Conservation (phyloP, 1,284 basidiomycete species). For the Grifola frondosa region DNA sequence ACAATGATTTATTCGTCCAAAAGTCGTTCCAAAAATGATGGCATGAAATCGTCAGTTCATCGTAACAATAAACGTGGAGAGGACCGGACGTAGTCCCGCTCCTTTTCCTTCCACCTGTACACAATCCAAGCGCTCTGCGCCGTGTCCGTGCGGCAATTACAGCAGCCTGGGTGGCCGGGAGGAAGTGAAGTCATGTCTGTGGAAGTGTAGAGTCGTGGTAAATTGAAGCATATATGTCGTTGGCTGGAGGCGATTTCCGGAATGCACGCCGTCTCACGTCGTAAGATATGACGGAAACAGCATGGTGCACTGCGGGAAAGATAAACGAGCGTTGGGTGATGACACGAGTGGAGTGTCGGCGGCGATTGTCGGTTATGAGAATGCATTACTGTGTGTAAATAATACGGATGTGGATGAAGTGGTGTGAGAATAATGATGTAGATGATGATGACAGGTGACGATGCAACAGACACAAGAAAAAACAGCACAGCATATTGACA, state of each 20-base stretch:
- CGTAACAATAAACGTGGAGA: slow-evolving; percentile 12
- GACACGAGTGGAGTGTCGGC: slow-evolving; percentile 6
- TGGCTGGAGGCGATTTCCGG: slow-evolving; percentile 2
- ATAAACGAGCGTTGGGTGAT: no score
- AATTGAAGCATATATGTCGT: slow-evolving; percentile 9
- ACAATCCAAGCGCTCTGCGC: not conserved
- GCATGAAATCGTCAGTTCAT: slow-evolving; percentile 12
- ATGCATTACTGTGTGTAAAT: slow-evolving; percentile 7
- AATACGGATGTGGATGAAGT: slow-evolving; percentile 1
- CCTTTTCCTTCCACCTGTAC: slow-evolving; percentile 13
- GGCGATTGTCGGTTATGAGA: slow-evolving; percentile 7
- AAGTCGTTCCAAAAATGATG: slow-evolving; percentile 11
- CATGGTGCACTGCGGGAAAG: slow-evolving; percentile 1
- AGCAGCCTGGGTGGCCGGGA: slow-evolving; percentile 7
- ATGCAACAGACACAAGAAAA: no score
- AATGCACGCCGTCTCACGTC: slow-evolving; percentile 2
- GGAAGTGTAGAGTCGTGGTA: no score
- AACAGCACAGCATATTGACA: slow-evolving; percentile 12
- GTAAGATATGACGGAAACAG: not conserved
- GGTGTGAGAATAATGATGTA: slow-evolving; percentile 10
- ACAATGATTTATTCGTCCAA: slow-evolving; percentile 9
- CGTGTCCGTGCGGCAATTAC: not conserved
- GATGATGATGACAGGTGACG: no score
- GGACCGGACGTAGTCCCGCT: slow-evolving; percentile 8
- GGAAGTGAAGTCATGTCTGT: slow-evolving; percentile 10